A percentile compares a stretch with the other conserved stretches of the same genome.
Evolutionary conservation across 169 alveolate species (phyloP).

Genomic region (Plasmodium inui): DNA sequence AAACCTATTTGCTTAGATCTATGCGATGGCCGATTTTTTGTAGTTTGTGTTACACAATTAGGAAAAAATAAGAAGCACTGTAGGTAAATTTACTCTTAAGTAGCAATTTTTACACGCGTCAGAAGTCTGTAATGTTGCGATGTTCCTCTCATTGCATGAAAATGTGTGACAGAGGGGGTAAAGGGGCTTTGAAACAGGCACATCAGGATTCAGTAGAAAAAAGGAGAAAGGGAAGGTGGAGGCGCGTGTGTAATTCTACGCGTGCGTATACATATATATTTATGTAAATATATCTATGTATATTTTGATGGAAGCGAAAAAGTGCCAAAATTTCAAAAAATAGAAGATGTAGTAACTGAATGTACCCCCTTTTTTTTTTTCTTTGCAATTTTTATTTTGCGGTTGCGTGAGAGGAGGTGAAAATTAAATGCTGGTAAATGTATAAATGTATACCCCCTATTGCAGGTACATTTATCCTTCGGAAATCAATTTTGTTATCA

Average conservation of each 20-base stretch:
- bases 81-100: not conserved
- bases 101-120: not conserved
- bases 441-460: not conserved
- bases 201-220: not conserved
- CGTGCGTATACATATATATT: not conserved
- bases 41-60: not conserved
- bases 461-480: not conserved
- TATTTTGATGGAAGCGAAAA: not conserved
- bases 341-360: not conserved
- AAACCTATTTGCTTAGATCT: not conserved
- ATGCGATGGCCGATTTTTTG: not conserved
- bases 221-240: not conserved
- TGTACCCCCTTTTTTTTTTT: not conserved
- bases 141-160: not conserved
- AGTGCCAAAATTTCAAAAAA: not conserved
- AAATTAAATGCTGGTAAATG: not conserved
- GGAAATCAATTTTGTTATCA: not conserved
- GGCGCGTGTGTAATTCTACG: not conserved
- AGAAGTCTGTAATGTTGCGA: not conserved
- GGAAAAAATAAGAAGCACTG: not conserved
- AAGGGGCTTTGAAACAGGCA: not conserved
- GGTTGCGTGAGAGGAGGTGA: not conserved
- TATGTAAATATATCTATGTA: conserved; percentile 3
- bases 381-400: not conserved
- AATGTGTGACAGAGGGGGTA: not conserved